Base-by-base conservation (phyloP, 2,329 filamentous ascomycete species). In the Rhynchosporium secalis region DNA sequence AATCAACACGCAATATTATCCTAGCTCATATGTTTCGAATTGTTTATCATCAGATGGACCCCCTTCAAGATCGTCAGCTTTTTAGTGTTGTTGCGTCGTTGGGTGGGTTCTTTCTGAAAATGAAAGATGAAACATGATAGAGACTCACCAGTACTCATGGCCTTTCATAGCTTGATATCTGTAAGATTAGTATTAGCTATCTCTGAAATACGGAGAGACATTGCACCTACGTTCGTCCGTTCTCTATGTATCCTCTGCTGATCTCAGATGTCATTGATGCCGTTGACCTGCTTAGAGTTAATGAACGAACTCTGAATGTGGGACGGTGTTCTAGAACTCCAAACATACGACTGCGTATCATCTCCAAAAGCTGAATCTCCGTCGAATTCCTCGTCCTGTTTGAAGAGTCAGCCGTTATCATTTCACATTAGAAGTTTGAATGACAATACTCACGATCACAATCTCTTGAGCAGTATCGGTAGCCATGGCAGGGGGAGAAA, bases 151-250 rank as follows among this genome's bases (percentile, higher is more conserved):
- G 20, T 54, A 54, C 20, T 54, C 49, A 15, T 54, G 49, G 4
- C 49, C 49, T 41, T 54, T 54, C 36, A 36, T 54, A 15, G 49
- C 20, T 28, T 54, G 49, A 29, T 54, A 54, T 54, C 49, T 54
- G n/a, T 4, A 12, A 12, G 13, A 3, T 41, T n/a, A 54, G 33
- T 12, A 12, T 8, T 3, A 20, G 31, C 5, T 36, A 1, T 52
- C 31, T 15, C 15, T 26, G 1, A 20, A 46, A 28, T 3, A 8
- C 43, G 3, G n/a, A 20, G 43, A 20, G n/a, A n/a, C n/a, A 7
- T 46, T 3, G 38, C 28, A 26, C 49, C 26, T 12, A 54, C 49
- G 38, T 54, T 29, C 49, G 38, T 38, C 49, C 49, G 13, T 54
- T 54, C 13, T 54, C 49, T n/a, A 54, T 36, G 20, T 54, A 54